Conservation (phyloP, 139 green algal genomes). For the Medakamo hakoo region DNA sequence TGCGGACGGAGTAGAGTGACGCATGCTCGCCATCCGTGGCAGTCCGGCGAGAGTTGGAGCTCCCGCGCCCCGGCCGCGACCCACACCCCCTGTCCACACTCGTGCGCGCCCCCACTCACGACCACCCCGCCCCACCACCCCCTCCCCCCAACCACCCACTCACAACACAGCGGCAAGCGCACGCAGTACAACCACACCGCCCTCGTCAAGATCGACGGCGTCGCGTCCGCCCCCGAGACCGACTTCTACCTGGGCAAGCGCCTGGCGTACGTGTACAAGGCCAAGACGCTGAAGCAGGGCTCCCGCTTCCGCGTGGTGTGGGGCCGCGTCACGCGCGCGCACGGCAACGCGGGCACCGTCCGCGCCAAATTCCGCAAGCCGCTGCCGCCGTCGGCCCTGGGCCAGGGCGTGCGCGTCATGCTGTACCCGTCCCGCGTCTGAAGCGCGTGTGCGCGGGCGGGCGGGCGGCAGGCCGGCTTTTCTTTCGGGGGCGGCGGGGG, state of each 20-base stretch:
- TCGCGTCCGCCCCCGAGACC: constrained; percentile 68
- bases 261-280: constrained; percentile 98
- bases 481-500: too few species aligned
- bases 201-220: constrained; percentile 84
- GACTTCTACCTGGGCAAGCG: constrained; percentile 94
- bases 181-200: constrained; percentile 78
- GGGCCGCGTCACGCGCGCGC: constrained; percentile 70
- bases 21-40: not conserved
- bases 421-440: constrained; percentile 71
- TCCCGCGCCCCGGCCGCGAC: too few species aligned
- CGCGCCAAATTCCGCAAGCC: constrained; percentile 92
- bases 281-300: constrained; percentile 91
- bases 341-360: constrained; percentile 81
- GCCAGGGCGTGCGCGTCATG: constrained; percentile 64
- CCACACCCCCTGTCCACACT: too few species aligned
- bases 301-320: constrained; percentile 84
- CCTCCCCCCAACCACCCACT: not conserved
- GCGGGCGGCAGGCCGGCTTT: too few species aligned
- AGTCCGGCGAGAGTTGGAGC: too few species aligned
- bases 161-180: constrained; percentile 36
- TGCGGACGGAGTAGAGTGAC: too few species aligned
- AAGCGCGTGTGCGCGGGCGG: too few species aligned
- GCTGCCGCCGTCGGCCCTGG: constrained; percentile 71
- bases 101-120: too few species aligned
- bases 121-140: not conserved